A percentile compares a stretch with the other conserved stretches of the same genome.
phyloP scores from a whole-genome alignment of 2,329 filamentous ascomycete species.

The Proliferodiscus dingleyae region DNA sequence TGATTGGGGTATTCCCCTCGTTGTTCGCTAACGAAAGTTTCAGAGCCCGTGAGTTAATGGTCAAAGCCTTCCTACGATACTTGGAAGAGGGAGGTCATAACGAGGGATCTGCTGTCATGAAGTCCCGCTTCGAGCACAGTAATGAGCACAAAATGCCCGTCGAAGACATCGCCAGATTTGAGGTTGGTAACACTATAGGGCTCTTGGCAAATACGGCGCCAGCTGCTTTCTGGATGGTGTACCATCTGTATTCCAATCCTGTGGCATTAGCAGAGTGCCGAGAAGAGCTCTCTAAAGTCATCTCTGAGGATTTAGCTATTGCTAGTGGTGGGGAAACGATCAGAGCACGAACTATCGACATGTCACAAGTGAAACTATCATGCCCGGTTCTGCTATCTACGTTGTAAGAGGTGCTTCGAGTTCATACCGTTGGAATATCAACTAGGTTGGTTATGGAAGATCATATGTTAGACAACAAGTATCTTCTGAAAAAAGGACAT shows the following conservation, averaged over 20 bases:
- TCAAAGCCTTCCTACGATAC: constrained; percentile 36
- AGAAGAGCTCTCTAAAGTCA: too few relatives aligned
- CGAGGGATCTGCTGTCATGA: constrained; percentile 34
- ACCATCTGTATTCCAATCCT: constrained; percentile 33
- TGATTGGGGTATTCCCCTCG: constrained; percentile 6
- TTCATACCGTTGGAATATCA: constrained; percentile 35
- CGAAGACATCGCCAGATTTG: constrained; percentile 37
- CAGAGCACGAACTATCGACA: background rate
- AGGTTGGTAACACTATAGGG: constrained; percentile 38
- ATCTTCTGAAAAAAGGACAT: constrained; percentile 33
- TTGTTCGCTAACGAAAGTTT: constrained; percentile 26
- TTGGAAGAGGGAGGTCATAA: constrained; percentile 35
- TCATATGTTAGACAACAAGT: constrained; percentile 29
- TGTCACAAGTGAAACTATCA: background rate
- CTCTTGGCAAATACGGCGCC: constrained; percentile 38
- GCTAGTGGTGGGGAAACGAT: too few relatives aligned
- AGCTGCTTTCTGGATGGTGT: constrained; percentile 38
- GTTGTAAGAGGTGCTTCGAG: constrained; percentile 39
- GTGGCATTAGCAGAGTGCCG: too few relatives aligned
- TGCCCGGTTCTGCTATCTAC: constrained; percentile 37
- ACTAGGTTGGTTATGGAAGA: constrained; percentile 34
- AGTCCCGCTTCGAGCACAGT: constrained; percentile 33
- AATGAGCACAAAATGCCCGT: constrained; percentile 30
- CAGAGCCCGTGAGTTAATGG: constrained; percentile 32
- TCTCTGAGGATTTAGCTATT: too few relatives aligned